Conservation (phyloP, 495 filamentous ascomycete genomes). For the Paragyromitra xinjiangensis region DNA sequence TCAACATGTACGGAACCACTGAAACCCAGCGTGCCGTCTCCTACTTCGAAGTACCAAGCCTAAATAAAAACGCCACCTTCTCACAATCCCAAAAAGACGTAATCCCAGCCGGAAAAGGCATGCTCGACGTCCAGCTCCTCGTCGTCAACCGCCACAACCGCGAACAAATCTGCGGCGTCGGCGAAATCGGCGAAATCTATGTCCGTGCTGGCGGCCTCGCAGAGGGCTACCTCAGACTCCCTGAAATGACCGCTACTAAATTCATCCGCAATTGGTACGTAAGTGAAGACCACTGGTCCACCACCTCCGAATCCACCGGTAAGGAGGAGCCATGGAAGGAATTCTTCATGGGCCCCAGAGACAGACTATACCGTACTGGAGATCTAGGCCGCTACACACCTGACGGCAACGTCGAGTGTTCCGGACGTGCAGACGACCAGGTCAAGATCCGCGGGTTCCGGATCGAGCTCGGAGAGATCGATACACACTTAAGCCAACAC, state of each 20-base stretch:
- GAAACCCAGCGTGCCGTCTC: constrained; percentile 88
- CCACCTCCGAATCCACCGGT: constrained; percentile 67
- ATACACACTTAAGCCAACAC: constrained; percentile 81
- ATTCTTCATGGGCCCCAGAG: constrained; percentile 82
- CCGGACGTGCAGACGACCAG: constrained; percentile 85
- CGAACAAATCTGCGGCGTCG: constrained; percentile 76
- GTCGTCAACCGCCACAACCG: constrained; percentile 84
- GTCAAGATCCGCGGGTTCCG: constrained; percentile 96
- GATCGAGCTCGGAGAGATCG: constrained; percentile 94
- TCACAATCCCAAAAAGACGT: constrained; percentile 78
- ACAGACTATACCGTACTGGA: constrained; percentile 85
- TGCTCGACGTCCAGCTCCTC: constrained; percentile 91
- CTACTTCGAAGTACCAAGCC: constrained; percentile 84
- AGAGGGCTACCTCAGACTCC: constrained; percentile 81
- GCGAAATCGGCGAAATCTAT: constrained; percentile 87
- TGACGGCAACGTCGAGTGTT: constrained; percentile 76
- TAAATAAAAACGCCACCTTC: constrained; percentile 70
- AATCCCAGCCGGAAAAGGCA: constrained; percentile 87
- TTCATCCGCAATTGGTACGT: constrained; percentile 93
- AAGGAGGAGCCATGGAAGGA: constrained; percentile 75
- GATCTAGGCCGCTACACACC: constrained; percentile 80
- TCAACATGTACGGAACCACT: constrained; percentile 93
- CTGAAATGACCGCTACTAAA: constrained; percentile 76
- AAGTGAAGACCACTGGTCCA: constrained; percentile 74
- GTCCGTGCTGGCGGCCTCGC: constrained; percentile 88